Evolutionary conservation across 768 basidiomycete genomes (phyloP).

Genomic region (Cubamyces lactineus): DNA sequence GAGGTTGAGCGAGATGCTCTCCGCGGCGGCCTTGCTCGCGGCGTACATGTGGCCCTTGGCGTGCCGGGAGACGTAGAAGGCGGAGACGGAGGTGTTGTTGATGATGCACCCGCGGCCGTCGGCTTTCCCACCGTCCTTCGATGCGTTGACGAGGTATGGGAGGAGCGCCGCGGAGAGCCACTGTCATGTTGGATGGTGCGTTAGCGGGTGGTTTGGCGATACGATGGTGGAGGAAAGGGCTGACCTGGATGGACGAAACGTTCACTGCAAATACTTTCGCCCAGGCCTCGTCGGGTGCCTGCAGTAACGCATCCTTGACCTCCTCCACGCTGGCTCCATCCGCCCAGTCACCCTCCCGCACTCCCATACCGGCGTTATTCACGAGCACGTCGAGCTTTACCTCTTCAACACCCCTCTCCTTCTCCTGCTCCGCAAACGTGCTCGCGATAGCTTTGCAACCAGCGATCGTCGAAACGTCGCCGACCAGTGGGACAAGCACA

Average conservation of each 20-base stretch:
- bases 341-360: slow-evolving; percentile 18
- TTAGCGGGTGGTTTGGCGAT: not conserved
- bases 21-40: slow-evolving; percentile 24
- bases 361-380: slow-evolving; percentile 20
- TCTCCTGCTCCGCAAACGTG: slow-evolving; percentile 15
- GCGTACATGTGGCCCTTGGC: slow-evolving; percentile 21
- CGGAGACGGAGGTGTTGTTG: slow-evolving; percentile 26
- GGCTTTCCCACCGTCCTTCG: slow-evolving; percentile 14
- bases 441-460: slow-evolving; percentile 17
- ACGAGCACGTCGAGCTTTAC: slow-evolving; percentile 19
- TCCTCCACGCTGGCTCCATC: slow-evolving; percentile 15
- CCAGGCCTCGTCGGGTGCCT: slow-evolving; percentile 23
- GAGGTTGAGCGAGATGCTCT: slow-evolving; percentile 24
- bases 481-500: slow-evolving; percentile 18
- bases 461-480: slow-evolving; percentile 22
- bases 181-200: not conserved
- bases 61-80: slow-evolving; percentile 17
- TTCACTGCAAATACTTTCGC: slow-evolving; percentile 23
- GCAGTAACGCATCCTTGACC: slow-evolving; percentile 20
- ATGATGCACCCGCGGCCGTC: slow-evolving; percentile 25
- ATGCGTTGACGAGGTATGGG: slow-evolving; percentile 20
- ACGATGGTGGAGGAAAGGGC: not conserved
- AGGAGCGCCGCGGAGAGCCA: slow-evolving; percentile 25
- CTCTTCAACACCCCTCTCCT: not conserved
- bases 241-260: slow-evolving; percentile 18